These are phyloP conservation scores for Adansonia grandidieri DNA, from an alignment of 441 rosid species.

Conservation along the genomic window DNA sequence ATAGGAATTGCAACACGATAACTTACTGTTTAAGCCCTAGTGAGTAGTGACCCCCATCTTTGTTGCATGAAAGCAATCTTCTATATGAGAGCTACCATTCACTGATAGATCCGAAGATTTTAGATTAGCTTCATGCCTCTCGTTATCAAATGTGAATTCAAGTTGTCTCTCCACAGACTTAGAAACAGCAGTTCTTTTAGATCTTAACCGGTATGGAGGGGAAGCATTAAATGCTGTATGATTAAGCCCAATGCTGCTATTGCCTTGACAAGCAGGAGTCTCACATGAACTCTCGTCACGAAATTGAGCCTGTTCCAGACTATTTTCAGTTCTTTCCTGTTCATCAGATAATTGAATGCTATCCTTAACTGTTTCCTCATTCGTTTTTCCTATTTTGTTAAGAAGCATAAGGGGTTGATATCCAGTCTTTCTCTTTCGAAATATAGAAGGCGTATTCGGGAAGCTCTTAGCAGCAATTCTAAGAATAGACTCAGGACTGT, in stretches of 20 bases:
- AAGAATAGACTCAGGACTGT: slow-evolving; percentile 75
- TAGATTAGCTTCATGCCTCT: slow-evolving; percentile 38
- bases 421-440: slow-evolving; percentile 66
- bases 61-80: slow-evolving; percentile 41
- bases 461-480: slow-evolving; percentile 79
- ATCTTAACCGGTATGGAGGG: slow-evolving; percentile 87
- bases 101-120: slow-evolving; percentile 46
- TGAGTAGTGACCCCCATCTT: slow-evolving; percentile 37
- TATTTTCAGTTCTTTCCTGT: slow-evolving; percentile 36
- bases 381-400: slow-evolving; percentile 33
- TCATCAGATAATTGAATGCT: slow-evolving; percentile 30
- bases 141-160: slow-evolving; percentile 65
- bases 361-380: slow-evolving; percentile 33
- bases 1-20: not conserved
- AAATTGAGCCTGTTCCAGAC: slow-evolving; percentile 41
- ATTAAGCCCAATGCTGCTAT: slow-evolving; percentile 35
- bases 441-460: slow-evolving; percentile 90
- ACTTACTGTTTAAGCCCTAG: slow-evolving; percentile 50
- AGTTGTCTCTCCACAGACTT: slow-evolving; percentile 94
- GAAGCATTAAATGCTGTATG: slow-evolving; percentile 66
- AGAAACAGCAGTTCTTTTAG: slow-evolving; percentile 76
- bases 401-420: slow-evolving; percentile 36
- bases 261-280: slow-evolving; percentile 48
- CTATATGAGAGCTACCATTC: slow-evolving; percentile 37
- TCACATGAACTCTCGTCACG: slow-evolving; percentile 37